Percentiles rank a stretch among this genome's conserved stretches.
Conservation (phyloP, 2,329 filamentous ascomycete genomes). For the Penicillium sclerotigenum region DNA sequence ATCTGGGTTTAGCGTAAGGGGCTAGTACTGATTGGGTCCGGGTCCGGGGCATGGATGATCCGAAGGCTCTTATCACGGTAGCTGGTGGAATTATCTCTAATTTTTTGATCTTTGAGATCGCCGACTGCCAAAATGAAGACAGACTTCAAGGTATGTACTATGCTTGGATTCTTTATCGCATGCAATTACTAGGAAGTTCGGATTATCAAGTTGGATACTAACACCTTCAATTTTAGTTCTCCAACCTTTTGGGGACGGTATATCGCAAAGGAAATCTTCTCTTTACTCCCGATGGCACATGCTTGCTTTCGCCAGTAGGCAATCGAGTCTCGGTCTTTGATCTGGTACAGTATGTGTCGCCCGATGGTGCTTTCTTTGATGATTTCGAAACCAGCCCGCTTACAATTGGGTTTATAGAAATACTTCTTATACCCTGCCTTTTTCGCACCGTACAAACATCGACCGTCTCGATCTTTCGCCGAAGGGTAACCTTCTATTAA, state of each 20-base stretch:
- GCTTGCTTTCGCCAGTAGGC: constrained; percentile 91
- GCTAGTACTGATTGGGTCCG: constrained; percentile 14
- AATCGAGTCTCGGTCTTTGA: constrained; percentile 96
- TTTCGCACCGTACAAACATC: constrained; percentile 93
- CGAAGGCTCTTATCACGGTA: constrained; percentile 23
- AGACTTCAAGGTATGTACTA: constrained; percentile 76
- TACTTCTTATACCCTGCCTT: constrained; percentile 54
- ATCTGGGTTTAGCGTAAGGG: constrained; percentile 18
- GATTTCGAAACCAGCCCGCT: constrained; percentile 2
- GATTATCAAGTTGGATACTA: neutral
- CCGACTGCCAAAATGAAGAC: constrained; percentile 74
- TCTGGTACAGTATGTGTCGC: constrained; percentile 70
- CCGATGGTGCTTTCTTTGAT: neutral
- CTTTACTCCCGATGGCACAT: constrained; percentile 94
- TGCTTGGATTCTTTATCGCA: neutral
- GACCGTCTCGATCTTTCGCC: constrained; percentile 82
- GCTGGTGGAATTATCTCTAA: constrained; percentile 16
- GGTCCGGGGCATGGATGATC: constrained; percentile 21
- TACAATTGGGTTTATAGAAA: constrained; percentile 28
- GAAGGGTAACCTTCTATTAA: constrained; percentile 84
- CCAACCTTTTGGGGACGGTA: constrained; percentile 95
- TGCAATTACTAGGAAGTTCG: neutral
- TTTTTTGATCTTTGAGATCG: constrained; percentile 25
- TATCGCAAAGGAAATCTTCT: constrained; percentile 97
- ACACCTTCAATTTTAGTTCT: constrained; percentile 65